Conservation (phyloP, 2,329 filamentous ascomycete genomes). For the Xylaria sp. region DNA sequence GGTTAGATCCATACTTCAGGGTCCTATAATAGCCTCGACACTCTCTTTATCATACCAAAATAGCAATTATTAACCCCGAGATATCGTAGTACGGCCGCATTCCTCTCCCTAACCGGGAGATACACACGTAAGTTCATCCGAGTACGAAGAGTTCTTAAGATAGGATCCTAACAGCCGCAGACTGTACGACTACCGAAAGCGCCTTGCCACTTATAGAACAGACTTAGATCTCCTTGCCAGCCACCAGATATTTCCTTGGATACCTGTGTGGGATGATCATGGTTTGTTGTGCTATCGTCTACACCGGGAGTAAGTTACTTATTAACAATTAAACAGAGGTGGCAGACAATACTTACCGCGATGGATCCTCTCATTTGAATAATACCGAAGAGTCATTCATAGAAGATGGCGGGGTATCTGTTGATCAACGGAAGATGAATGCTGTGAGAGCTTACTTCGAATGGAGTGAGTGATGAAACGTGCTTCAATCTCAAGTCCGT, state of each 20-base stretch:
- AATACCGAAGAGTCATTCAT: conserved; percentile 75
- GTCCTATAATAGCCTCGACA: background rate
- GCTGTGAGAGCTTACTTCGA: conserved; percentile 77
- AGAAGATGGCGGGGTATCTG: conserved; percentile 67
- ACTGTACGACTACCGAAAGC: conserved; percentile 68
- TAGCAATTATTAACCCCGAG: background rate
- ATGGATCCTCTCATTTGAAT: conserved; percentile 68
- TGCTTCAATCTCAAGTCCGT: conserved; percentile 38
- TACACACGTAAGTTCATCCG: conserved; percentile 53
- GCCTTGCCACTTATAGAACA: conserved; percentile 68
- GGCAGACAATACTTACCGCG: conserved; percentile 71
- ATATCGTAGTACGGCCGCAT: conserved; percentile 58
- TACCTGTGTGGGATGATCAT: conserved; percentile 72
- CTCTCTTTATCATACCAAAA: background rate
- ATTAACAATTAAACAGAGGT: conserved; percentile 55
- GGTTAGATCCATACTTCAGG: background rate
- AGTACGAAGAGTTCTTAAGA: conserved; percentile 46
- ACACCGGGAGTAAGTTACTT: background rate
- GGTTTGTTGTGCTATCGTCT: conserved; percentile 43
- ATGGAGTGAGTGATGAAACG: conserved; percentile 62
- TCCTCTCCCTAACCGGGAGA: conserved; percentile 62
- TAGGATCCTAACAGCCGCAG: conserved; percentile 42
- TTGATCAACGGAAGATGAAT: conserved; percentile 78
- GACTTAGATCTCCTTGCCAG: conserved; percentile 67
- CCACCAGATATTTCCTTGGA: conserved; percentile 69